phyloP scores from a whole-genome alignment of 2,329 filamentous ascomycete species.

The Hymenoscyphus albidus region DNA sequence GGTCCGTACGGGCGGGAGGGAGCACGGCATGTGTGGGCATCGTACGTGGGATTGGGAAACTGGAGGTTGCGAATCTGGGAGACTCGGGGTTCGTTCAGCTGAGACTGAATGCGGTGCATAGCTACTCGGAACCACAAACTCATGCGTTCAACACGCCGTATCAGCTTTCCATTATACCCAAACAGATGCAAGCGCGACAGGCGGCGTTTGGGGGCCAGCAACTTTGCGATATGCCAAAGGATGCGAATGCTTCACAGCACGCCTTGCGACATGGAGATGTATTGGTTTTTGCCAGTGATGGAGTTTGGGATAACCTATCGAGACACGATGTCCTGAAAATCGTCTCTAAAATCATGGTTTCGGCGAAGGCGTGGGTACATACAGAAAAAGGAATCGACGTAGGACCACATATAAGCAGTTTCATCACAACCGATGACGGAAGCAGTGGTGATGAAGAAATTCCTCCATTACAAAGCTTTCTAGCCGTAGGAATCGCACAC shows the following conservation, averaged over 20 bases:
- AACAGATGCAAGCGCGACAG: conserved; percentile 72
- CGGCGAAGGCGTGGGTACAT: conserved; percentile 68
- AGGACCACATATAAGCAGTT: conserved; percentile 52
- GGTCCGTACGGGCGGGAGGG: conserved; percentile 72
- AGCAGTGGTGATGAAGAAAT: conserved; percentile 35
- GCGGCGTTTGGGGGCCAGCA: conserved; percentile 78
- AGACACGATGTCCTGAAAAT: conserved; percentile 83
- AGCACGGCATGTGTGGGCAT: conserved; percentile 90
- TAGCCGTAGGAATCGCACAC: conserved; percentile 74
- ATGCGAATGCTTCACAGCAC: conserved; percentile 77
- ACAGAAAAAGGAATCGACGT: conserved; percentile 60
- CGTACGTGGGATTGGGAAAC: conserved; percentile 63
- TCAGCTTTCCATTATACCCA: conserved; percentile 84
- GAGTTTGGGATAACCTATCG: conserved; percentile 93
- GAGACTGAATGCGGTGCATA: conserved; percentile 78
- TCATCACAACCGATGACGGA: conserved; percentile 47
- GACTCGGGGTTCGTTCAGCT: conserved; percentile 92
- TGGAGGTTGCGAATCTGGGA: conserved; percentile 90
- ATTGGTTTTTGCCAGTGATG: conserved; percentile 89
- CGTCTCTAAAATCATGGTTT: conserved; percentile 72
- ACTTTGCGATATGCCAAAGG: conserved; percentile 76
- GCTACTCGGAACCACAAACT: conserved; percentile 80
- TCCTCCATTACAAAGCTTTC: conserved; percentile 64
- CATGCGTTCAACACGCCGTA: conserved; percentile 98
- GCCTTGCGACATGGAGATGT: conserved; percentile 84